Base-by-base conservation (phyloP, 257 asterid genomes). In the Echium plantagineum region DNA sequence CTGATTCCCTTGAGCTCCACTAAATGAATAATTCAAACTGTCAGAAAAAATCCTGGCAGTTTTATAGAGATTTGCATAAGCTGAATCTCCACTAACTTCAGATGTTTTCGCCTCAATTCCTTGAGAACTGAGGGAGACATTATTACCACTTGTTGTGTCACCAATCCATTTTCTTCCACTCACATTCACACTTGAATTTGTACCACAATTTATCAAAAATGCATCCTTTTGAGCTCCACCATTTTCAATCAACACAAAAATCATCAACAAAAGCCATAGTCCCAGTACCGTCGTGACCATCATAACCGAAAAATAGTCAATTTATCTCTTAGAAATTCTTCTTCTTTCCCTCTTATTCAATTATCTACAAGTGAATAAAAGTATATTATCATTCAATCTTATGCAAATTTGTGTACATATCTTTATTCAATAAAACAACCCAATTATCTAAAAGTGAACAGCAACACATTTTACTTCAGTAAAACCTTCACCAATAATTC, bases 101-200 rank as follows among this genome's bases (percentile, higher is more conserved):
- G 69, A 59, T n/a, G 75, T 69, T 15, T 80, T 77, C 63, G 85
- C 94, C 69, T 81, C 97, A 52, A 83, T 70, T 64, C 95, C 87
- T 8, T 78, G 83, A 55, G 83, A 66, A 65, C 81, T 83, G 56
- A 90, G 69, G 68, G 85, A 81, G 55, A 85, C 74, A 69, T 90
- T 90, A 61, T 74, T 80, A 26, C 81, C 83, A 18, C 67, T 20
- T 47, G 75, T 61, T 7, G 79, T 30, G 58, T 90, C 97, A 52
- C 96, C 97, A 26, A 83, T 57, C 97, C 97, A 90, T 71, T 77
- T 80, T 66, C 91, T 78, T 35, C 95, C 96, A 66, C 83, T 85
- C 18, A 85, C 82, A 74, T 66, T 80, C 32, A 85, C 87, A 85
- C 72, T 90, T 0, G 95, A 71, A 73, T 85, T 85, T 66, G 96